Percentiles rank a stretch among this genome's conserved stretches.
These are phyloP conservation scores for Nigrospora sphaerica DNA, from an alignment of 2,329 filamentous ascomycete genomes.

Conservation along the genomic window DNA sequence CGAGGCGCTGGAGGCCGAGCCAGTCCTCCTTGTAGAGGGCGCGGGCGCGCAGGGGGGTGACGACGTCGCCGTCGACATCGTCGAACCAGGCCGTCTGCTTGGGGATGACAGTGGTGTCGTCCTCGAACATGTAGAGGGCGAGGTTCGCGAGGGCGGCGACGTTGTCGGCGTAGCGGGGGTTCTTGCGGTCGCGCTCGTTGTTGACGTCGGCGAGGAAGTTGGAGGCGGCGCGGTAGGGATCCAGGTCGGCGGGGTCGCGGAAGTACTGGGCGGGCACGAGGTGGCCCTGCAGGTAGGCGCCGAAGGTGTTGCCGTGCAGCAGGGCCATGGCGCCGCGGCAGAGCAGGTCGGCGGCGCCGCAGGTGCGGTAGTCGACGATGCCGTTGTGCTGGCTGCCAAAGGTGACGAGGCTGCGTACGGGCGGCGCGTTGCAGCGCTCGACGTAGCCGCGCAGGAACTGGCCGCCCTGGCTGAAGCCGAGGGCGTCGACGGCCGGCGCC, in stretches of 20 bases:
- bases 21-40: constrained; percentile 84
- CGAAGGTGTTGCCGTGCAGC: constrained; percentile 76
- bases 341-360: constrained; percentile 64
- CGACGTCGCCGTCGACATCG: constrained; percentile 68
- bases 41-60: constrained; percentile 61
- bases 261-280: constrained; percentile 95
- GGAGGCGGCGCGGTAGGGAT: constrained; percentile 68
- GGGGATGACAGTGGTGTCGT: constrained; percentile 80
- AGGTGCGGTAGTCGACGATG: constrained; percentile 75
- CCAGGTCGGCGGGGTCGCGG: constrained; percentile 62
- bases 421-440: constrained; percentile 75
- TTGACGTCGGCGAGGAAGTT: constrained; percentile 95
- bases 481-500: constrained; percentile 76
- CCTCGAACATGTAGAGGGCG: constrained; percentile 82
- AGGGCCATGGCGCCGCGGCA: constrained; percentile 76
- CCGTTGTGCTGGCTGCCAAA: constrained; percentile 92
- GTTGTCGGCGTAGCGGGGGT: constrained; percentile 64
- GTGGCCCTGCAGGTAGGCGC: constrained; percentile 64
- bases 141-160: constrained; percentile 66
- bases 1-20: constrained; percentile 75
- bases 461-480: constrained; percentile 93
- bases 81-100: constrained; percentile 90
- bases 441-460: constrained; percentile 91
- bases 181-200: constrained; percentile 77
- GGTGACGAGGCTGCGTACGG: constrained; percentile 73